These are phyloP conservation scores for Crithidia fasciculata DNA, from an alignment of 208 protist genomes.

Conservation along the genomic window DNA sequence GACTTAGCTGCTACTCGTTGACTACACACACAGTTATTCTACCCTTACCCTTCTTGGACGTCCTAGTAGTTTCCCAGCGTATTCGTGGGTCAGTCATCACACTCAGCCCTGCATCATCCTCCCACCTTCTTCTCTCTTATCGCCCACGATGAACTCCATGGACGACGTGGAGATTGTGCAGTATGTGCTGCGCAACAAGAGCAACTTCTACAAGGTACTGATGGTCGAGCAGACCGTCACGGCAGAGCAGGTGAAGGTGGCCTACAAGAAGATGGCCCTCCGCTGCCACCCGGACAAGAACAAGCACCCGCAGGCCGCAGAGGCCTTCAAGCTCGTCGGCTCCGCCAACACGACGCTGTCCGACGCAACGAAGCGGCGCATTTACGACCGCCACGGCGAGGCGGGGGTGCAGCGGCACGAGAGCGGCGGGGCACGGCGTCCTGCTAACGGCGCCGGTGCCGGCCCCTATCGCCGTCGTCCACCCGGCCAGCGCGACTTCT, in stretches of 20 bases:
- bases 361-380: constrained; percentile 77
- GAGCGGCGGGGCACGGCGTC: constrained; percentile 44
- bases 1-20: no score
- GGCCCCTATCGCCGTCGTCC: constrained; percentile 24
- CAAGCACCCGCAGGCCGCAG: constrained; percentile 70
- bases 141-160: constrained; percentile 60
- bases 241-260: constrained; percentile 70
- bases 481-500: constrained; percentile 54
- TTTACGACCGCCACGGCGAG: constrained; percentile 83
- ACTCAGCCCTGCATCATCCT: background rate
- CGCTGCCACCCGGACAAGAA: constrained; percentile 94
- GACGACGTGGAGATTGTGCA: constrained; percentile 69
- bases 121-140: background rate
- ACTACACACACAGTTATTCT: no score
- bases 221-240: constrained; percentile 65
- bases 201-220: constrained; percentile 86
- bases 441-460: constrained; percentile 18
- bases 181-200: constrained; percentile 77
- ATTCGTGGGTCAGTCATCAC: background rate
- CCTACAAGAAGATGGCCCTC: constrained; percentile 91
- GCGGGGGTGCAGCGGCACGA: constrained; percentile 87
- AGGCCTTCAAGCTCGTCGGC: constrained; percentile 92
- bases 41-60: no score
- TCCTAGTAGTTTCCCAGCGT: background rate
- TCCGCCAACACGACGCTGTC: constrained; percentile 73